Evolutionary conservation across 2,329 filamentous ascomycete species (phyloP), one percentile per base, ranked within the genome.

Genomic region (Aspergillus fructus): DNA sequence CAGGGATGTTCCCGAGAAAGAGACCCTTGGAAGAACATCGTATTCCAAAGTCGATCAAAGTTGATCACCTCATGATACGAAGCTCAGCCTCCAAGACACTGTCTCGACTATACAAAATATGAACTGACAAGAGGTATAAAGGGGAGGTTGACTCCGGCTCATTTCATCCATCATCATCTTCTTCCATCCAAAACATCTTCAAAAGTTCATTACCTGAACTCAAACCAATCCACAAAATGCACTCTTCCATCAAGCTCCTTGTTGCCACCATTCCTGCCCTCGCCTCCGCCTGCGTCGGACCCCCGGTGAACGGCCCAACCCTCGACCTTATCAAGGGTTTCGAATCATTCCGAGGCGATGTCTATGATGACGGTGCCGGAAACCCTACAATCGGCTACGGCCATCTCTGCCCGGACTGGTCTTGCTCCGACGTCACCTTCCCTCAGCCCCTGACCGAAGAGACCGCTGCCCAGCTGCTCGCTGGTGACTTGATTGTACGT

Each of bases 381-480:
- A 68, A 77, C 21, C 77, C 79, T 0, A 83, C 79, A 4, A 76
- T 83, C 0, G 80, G 80, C 3, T 82, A 81, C 59, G 81, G 81
- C 15, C 81, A 83, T 63, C 70, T 80, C 9, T 83, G 80, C 68
- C 56, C 64, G 33, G 69, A 74, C 7, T 59, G 67, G 8, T 68
- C 64, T 13, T 83, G 80, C 67, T 63, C 72, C 2, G 80, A 82
- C 37, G 74, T 83, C 24, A 64, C 68, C 9, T 82, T 80, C 64
- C 57, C 69, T 0, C 78, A 81, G 59, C 81, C 81, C 0, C 67
- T 83, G n/a, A 77, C 74, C 4, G 62, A 74, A 24, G 66, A 66
- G 2, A 70, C 76, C 24, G 81, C 76, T 19, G 71, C 74, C 48
- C 67, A 70, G 47, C 68, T 82, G 1, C 70, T 83, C 4, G 63